Conservation (phyloP, 352 stramenopile species). For the Phytopythium boreale region DNA sequence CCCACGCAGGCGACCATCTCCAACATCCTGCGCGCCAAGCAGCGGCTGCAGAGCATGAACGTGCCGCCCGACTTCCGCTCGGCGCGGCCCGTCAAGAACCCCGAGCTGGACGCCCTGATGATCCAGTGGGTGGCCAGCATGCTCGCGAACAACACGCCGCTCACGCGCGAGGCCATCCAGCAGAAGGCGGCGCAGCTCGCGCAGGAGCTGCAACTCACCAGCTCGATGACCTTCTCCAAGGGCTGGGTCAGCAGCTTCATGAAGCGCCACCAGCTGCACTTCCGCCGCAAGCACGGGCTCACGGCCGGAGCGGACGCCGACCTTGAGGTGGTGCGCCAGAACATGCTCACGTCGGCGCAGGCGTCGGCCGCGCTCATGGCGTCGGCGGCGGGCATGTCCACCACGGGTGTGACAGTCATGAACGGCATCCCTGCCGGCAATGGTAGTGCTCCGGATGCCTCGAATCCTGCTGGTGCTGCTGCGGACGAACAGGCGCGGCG, state of each 20-base stretch:
- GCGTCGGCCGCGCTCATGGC: slow-evolving; percentile 5
- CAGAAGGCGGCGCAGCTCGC: slow-evolving; percentile 33
- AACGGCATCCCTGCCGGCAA: not conserved
- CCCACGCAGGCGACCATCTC: slow-evolving; percentile 70
- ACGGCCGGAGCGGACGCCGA: slow-evolving; percentile 6
- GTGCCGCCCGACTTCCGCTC: slow-evolving; percentile 43
- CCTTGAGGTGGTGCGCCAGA: slow-evolving; percentile 12
- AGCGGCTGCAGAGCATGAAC: slow-evolving; percentile 37
- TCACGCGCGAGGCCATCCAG: slow-evolving; percentile 34
- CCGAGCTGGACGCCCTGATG: slow-evolving; percentile 45
- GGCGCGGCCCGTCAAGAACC: slow-evolving; percentile 41
- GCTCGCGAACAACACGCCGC: slow-evolving; percentile 17
- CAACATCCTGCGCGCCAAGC: slow-evolving; percentile 47
- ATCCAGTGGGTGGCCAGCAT: slow-evolving; percentile 40
- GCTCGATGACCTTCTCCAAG: slow-evolving; percentile 51
- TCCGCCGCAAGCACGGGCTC: slow-evolving; percentile 19
- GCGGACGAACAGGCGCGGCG: not conserved
- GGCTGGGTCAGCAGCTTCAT: slow-evolving; percentile 64
- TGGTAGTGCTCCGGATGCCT: not conserved
- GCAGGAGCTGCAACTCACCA: slow-evolving; percentile 31
- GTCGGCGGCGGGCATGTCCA: not conserved
- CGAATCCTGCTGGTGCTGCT: not conserved
- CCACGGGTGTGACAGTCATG: not conserved
- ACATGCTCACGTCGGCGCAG: slow-evolving; percentile 5
- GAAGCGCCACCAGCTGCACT: slow-evolving; percentile 46